phyloP scores from a whole-genome alignment of 139 green algal species.

The Bryopsis sp. region DNA sequence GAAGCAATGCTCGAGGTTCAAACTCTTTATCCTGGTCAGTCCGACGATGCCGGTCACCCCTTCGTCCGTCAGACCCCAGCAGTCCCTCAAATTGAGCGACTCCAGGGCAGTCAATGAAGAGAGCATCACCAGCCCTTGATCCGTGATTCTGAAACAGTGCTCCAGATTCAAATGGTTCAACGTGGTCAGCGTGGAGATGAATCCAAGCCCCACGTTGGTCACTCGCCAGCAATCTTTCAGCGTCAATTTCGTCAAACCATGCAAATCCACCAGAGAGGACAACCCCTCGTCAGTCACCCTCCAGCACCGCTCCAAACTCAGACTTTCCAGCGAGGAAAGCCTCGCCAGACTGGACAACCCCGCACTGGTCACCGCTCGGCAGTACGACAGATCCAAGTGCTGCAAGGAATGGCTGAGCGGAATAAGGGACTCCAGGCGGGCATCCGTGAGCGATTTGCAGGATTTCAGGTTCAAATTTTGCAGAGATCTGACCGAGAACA shows the following conservation, averaged over 20 bases:
- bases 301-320: constrained; percentile 17
- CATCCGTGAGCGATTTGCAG: not conserved
- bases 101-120: not conserved
- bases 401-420: too few relatives aligned
- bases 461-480: not conserved
- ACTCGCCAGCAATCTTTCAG: constrained; percentile 18
- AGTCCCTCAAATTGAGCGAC: constrained; percentile 13
- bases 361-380: constrained; percentile 4
- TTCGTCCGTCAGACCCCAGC: constrained; percentile 15
- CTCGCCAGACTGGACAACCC: not conserved
- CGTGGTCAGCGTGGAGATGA: not conserved
- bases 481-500: not conserved
- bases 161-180: constrained; percentile 13
- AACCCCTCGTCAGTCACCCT: constrained; percentile 10
- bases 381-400: constrained; percentile 13
- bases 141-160: constrained; percentile 17
- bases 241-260: not conserved
- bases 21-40: not conserved
- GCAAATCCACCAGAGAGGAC: constrained; percentile 11
- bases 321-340: not conserved
- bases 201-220: not conserved
- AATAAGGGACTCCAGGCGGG: not conserved
- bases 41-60: not conserved
- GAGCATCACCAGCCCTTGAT: constrained; percentile 6
- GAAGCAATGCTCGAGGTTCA: constrained; percentile 21